Conservation (phyloP, 2,329 filamentous ascomycete genomes). For the Fusarium proliferatum region DNA sequence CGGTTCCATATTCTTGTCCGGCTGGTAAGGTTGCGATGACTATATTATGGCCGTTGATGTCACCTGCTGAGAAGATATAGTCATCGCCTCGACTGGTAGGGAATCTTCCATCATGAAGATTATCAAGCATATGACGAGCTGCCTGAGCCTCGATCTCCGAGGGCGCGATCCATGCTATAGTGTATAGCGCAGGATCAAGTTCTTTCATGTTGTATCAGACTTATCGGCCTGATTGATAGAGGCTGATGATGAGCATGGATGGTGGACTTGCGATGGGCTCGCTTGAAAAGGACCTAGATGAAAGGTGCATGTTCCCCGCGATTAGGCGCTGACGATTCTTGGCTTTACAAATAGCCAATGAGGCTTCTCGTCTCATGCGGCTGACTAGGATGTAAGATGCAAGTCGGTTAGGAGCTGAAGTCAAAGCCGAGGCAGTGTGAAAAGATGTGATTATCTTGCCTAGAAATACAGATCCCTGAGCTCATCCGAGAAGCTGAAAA, state of each 20-base stretch:
- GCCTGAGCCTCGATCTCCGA: conserved; percentile 52
- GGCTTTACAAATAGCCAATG: background rate
- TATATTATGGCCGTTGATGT: conserved; percentile 51
- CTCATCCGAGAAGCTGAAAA: background rate
- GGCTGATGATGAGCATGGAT: background rate
- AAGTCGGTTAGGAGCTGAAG: background rate
- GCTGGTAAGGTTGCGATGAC: conserved; percentile 50
- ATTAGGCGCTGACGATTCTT: background rate
- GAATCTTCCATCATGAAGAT: conserved; percentile 48
- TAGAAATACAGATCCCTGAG: background rate
- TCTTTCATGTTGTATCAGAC: background rate
- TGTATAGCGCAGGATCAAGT: conserved; percentile 42
- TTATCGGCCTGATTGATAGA: rapidly evolving
- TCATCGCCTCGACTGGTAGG: conserved; percentile 47
- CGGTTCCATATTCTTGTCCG: conserved; percentile 49
- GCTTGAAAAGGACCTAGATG: background rate
- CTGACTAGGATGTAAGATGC: background rate
- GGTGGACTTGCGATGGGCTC: rapidly evolving
- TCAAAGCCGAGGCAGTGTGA: background rate
- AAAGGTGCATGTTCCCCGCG: background rate
- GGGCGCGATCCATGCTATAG: conserved; percentile 53
- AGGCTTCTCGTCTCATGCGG: background rate
- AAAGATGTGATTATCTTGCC: background rate
- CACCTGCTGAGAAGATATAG: conserved; percentile 52
- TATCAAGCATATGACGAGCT: conserved; percentile 50